Evolutionary conservation across 2,329 filamentous ascomycete genomes (phyloP).

Genomic region (Ophiocordyceps unilateralis): DNA sequence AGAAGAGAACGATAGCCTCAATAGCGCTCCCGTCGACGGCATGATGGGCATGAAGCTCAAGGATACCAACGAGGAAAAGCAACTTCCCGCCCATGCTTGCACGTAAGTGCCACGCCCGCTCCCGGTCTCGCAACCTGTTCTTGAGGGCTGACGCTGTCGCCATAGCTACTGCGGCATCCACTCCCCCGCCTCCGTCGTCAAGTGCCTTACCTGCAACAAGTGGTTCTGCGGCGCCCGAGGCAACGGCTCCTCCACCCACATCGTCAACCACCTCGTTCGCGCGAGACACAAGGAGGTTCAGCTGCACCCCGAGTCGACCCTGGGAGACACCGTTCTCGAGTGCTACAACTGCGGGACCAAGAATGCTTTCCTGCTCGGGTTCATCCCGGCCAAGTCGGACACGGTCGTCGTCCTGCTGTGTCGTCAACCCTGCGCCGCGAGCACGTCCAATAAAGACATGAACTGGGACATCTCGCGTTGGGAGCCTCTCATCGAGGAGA

Average conservation of each 20-base stretch:
- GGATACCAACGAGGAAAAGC: slow-evolving; percentile 61
- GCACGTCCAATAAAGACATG: slow-evolving; percentile 96
- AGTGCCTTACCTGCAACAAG: slow-evolving; percentile 88
- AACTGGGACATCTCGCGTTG: slow-evolving; percentile 97
- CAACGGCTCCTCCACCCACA: slow-evolving; percentile 92
- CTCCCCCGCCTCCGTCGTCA: slow-evolving; percentile 86
- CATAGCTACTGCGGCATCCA: slow-evolving; percentile 89
- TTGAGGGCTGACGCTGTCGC: not conserved
- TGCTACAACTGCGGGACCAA: slow-evolving; percentile 99
- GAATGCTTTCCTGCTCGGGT: slow-evolving; percentile 93
- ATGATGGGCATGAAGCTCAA: slow-evolving; percentile 45
- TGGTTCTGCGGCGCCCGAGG: slow-evolving; percentile 98
- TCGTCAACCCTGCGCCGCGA: slow-evolving; percentile 87
- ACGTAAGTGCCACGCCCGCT: slow-evolving; percentile 43
- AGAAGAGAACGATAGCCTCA: slow-evolving; percentile 60
- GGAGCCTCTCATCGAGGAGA: slow-evolving; percentile 94
- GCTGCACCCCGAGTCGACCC: slow-evolving; percentile 77
- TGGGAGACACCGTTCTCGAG: slow-evolving; percentile 91
- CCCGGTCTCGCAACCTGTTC: too few species aligned
- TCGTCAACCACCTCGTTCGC: slow-evolving; percentile 93
- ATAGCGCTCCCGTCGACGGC: slow-evolving; percentile 66
- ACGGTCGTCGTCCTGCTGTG: slow-evolving; percentile 94
- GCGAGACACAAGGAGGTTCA: slow-evolving; percentile 98
- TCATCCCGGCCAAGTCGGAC: slow-evolving; percentile 96
- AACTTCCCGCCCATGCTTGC: slow-evolving; percentile 88